Evolutionary conservation across 306 rosid species (phyloP).

Genomic region (Arachis stenosperma): DNA sequence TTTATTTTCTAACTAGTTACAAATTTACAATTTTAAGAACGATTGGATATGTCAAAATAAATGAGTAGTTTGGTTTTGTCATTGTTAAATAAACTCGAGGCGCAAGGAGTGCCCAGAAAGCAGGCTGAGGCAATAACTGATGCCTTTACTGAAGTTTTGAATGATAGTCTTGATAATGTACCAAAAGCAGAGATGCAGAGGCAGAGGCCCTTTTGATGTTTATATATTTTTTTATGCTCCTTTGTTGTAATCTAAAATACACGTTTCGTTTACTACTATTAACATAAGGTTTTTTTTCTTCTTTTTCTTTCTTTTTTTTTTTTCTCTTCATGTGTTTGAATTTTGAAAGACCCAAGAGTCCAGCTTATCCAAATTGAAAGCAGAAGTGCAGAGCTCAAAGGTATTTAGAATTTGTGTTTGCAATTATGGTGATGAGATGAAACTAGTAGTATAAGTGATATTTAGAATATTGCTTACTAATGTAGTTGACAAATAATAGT

Average conservation of each 20-base stretch:
- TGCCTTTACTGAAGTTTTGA: slow-evolving; percentile 84
- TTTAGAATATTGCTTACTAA: not conserved
- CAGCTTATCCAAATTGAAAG: slow-evolving; percentile 69
- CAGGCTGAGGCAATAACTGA: slow-evolving; percentile 96
- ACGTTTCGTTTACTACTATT: too few species aligned
- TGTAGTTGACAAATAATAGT: not conserved
- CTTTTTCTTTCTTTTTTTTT: not conserved
- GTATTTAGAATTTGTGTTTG: slow-evolving; percentile 38
- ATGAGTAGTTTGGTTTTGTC: slow-evolving; percentile 8
- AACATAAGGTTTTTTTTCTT: too few species aligned
- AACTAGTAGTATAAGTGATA: not conserved
- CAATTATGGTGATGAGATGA: not conserved
- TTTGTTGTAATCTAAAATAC: not conserved
- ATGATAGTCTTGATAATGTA: slow-evolving; percentile 82
- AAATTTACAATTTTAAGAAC: too few species aligned
- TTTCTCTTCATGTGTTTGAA: not conserved
- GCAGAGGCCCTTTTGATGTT: slow-evolving; percentile 38
- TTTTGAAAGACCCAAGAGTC: slow-evolving; percentile 60
- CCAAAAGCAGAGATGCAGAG: slow-evolving; percentile 89
- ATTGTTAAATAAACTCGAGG: slow-evolving; percentile 62
- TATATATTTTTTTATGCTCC: not conserved
- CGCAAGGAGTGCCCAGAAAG: slow-evolving; percentile 77
- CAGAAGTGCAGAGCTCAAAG: slow-evolving; percentile 81
- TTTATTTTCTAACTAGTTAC: not conserved
- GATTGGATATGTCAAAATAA: not conserved